A percentile compares a stretch with the other conserved stretches of the same genome.
phyloP scores from a whole-genome alignment of 495 filamentous ascomycete species.

The Physcia stellaris region DNA sequence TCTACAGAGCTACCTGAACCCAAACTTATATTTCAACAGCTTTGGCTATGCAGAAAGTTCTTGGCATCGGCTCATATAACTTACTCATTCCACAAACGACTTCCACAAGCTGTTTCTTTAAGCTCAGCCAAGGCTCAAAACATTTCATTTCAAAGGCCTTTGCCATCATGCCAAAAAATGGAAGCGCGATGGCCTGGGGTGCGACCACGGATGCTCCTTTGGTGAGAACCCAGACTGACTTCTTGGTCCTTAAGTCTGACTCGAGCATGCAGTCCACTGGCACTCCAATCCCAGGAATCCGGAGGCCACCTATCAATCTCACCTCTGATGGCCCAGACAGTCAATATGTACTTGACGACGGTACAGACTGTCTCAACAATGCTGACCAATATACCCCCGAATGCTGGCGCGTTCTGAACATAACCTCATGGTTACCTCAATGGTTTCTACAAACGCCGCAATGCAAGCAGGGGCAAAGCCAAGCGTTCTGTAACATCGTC shows the following conservation, averaged over 20 bases:
- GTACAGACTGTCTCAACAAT: constrained; percentile 3
- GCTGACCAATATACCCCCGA: background rate
- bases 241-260: background rate
- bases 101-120: too few species aligned
- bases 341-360: background rate
- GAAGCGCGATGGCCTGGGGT: background rate
- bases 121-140: background rate
- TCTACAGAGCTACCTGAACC: too few species aligned
- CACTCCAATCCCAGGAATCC: background rate
- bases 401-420: constrained; percentile 2
- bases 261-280: background rate
- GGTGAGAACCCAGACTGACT: background rate
- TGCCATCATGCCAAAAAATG: background rate
- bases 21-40: too few species aligned
- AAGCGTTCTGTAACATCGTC: background rate
- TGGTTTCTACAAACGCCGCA: constrained; percentile 3
- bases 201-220: background rate
- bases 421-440: constrained; percentile 2
- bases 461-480: background rate
- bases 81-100: too few species aligned
- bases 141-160: background rate
- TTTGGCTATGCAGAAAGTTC: too few species aligned
- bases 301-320: background rate
- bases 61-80: too few species aligned
- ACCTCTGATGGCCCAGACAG: background rate